Percentiles rank a stretch among this genome's conserved stretches.
These are phyloP conservation scores for Sporothrix brasiliensis DNA, from an alignment of 2,329 filamentous ascomycete species.

Conservation along the genomic window DNA sequence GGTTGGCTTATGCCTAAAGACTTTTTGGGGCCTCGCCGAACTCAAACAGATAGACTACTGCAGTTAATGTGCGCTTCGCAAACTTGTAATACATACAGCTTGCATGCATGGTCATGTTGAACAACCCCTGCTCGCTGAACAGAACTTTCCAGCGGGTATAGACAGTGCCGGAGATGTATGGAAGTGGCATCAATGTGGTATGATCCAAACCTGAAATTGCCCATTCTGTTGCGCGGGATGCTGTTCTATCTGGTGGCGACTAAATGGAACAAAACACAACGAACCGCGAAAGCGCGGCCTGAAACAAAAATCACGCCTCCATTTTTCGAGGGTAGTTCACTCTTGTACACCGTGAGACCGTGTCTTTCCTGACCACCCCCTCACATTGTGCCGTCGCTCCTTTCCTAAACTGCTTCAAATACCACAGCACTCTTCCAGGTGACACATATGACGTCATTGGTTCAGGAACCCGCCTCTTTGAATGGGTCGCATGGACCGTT, in stretches of 20 bases:
- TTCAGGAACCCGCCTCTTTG: conserved; percentile 15
- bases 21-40: no score
- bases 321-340: background rate
- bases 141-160: background rate
- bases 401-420: conserved; percentile 4
- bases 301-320: conserved; percentile 14
- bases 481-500: background rate
- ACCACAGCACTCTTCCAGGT: background rate
- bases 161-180: background rate
- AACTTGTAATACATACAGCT: background rate
- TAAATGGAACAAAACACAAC: background rate
- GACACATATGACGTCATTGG: conserved; percentile 19
- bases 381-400: background rate
- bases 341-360: background rate
- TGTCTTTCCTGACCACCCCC: background rate
- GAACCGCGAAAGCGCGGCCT: conserved; percentile 10
- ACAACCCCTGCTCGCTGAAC: background rate
- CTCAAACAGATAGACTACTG: no score
- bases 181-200: background rate
- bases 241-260: background rate
- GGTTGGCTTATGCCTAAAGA: background rate
- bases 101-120: background rate
- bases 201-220: background rate
- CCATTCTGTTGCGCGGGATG: conserved; percentile 9
- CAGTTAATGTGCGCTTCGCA: no score